A percentile compares a stretch with the other conserved stretches of the same genome.
These are phyloP conservation scores for Babjeviella inositovora DNA, from an alignment of 805 yeast genomes.

Conservation along the genomic window DNA sequence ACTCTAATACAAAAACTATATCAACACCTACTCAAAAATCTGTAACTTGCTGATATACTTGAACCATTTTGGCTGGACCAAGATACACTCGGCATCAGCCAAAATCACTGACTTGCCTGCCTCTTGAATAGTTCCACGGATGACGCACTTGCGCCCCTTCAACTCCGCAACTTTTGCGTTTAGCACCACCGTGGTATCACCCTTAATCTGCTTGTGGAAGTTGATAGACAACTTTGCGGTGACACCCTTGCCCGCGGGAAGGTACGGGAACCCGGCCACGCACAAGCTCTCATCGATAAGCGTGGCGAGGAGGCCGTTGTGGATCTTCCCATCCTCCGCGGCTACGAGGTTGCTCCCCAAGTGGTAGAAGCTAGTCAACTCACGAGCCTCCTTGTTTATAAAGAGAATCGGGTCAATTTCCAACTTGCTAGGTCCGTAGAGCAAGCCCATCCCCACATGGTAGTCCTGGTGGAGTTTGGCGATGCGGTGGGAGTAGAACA, in stretches of 20 bases:
- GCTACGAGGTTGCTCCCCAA: slow-evolving; percentile 47
- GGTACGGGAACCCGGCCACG: slow-evolving; percentile 65
- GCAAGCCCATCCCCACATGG: slow-evolving; percentile 58
- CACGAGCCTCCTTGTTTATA: slow-evolving; percentile 27
- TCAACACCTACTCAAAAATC: slow-evolving; percentile 1
- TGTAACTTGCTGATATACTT: slow-evolving; percentile 38
- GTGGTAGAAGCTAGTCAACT: slow-evolving; percentile 51
- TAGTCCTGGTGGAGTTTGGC: slow-evolving; percentile 44
- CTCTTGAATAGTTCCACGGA: slow-evolving; percentile 52
- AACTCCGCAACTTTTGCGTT: slow-evolving; percentile 46
- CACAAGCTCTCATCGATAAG: slow-evolving; percentile 77
- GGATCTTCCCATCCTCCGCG: slow-evolving; percentile 64
- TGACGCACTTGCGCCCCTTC: slow-evolving; percentile 72
- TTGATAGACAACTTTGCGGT: slow-evolving; percentile 64
- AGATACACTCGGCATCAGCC: slow-evolving; percentile 52
- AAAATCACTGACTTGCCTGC: slow-evolving; percentile 16
- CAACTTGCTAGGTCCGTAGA: slow-evolving; percentile 50
- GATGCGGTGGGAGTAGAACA: slow-evolving; percentile 10
- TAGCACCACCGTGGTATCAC: slow-evolving; percentile 45
- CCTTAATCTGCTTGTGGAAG: slow-evolving; percentile 25
- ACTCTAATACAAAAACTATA: too few species aligned
- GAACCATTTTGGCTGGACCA: slow-evolving; percentile 86
- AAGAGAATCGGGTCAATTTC: slow-evolving; percentile 69
- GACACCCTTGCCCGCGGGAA: slow-evolving; percentile 78
- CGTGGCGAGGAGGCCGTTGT: slow-evolving; percentile 69